Conservation (phyloP, 495 filamentous ascomycete species). For the Aspergillus incahuasiensis region DNA sequence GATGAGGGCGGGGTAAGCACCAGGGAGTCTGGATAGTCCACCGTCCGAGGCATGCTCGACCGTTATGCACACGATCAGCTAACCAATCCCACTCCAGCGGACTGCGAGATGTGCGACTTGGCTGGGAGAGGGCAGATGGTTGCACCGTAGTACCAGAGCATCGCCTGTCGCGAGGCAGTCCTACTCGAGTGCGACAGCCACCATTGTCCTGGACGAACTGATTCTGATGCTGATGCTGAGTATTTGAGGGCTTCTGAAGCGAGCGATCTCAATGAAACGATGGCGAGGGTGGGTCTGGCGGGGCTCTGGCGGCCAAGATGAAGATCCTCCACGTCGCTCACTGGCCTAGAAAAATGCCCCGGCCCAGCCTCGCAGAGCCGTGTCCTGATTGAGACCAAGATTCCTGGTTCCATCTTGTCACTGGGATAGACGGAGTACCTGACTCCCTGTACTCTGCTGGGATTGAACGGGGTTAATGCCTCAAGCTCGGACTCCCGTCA, state of each 20-base stretch:
- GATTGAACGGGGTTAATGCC: neutral
- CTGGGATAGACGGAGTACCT: neutral
- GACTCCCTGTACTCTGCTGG: neutral
- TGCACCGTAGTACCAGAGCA: neutral
- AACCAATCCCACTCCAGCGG: constrained; percentile 1
- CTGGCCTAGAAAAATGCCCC: constrained; percentile 15
- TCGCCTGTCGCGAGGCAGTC: neutral
- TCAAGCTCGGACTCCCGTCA: constrained; percentile 1
- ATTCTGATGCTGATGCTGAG: neutral
- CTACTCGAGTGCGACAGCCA: constrained; percentile 18
- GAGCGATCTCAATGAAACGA: constrained; percentile 9
- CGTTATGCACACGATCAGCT: constrained; percentile 13
- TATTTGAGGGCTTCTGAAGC: neutral
- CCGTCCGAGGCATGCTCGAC: constrained; percentile 12
- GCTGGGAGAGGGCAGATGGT: neutral
- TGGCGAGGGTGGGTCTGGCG: constrained; percentile 20
- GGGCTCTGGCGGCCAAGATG: constrained; percentile 18
- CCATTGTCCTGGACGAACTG: neutral
- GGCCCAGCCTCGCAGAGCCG: constrained; percentile 2
- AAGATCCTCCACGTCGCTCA: constrained; percentile 24
- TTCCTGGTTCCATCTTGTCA: too few species aligned
- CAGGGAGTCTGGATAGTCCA: constrained; percentile 11
- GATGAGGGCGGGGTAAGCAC: constrained; percentile 18
- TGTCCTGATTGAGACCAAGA: neutral
- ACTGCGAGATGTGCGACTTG: constrained; percentile 3